Conservation (phyloP, 176 grass and related monocot genomes). For the Elymus sibiricus region DNA sequence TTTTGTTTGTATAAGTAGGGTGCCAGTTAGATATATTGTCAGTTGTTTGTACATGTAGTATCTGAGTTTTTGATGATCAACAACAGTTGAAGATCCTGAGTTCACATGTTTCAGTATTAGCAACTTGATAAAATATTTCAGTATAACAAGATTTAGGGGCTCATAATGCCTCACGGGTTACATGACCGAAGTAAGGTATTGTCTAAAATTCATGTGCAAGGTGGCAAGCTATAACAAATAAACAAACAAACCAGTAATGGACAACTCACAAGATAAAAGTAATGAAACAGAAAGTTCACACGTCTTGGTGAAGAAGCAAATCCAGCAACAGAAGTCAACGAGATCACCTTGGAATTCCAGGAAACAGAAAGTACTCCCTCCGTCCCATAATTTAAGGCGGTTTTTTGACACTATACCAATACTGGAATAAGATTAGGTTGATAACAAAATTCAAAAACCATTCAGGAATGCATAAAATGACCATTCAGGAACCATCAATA, state of each 20-base stretch:
- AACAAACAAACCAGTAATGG: background rate
- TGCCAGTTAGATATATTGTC: background rate
- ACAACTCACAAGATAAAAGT: background rate
- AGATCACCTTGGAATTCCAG: background rate
- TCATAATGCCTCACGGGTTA: background rate
- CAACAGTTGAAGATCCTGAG: background rate
- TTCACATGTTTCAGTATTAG: background rate
- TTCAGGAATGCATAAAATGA: background rate
- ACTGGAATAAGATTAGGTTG: background rate
- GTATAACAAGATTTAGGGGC: background rate
- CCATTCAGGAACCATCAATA: background rate
- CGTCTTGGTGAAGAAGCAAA: background rate
- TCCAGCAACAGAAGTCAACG: background rate
- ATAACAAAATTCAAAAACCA: background rate
- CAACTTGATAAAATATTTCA: background rate
- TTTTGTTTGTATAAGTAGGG: background rate
- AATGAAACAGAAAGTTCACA: background rate
- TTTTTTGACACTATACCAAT: too few species aligned
- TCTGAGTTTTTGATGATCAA: background rate
- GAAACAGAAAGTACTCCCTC: background rate
- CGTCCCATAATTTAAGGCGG: too few species aligned
- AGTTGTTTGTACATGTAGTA: background rate
- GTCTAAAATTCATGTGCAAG: background rate
- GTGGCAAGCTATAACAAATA: background rate
- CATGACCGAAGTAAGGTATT: slow-evolving; percentile 1